phyloP scores from a whole-genome alignment of 1,284 basidiomycete genomes.

The Malassezia arunalokei region DNA sequence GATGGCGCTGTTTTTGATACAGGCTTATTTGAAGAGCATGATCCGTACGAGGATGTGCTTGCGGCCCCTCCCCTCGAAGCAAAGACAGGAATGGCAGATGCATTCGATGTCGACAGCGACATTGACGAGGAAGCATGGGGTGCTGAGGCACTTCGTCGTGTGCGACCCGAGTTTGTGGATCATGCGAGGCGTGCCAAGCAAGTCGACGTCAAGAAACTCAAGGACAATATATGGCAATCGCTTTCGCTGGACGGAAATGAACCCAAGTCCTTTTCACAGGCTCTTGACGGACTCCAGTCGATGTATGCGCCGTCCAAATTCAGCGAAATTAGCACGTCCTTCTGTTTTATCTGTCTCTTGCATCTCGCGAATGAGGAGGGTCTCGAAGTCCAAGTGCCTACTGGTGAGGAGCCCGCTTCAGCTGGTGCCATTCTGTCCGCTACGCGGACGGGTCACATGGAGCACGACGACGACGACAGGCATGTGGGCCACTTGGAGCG shows the following conservation, averaged over 20 bases:
- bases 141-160: constrained; percentile 61
- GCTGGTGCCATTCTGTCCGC: neutral
- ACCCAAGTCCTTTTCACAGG: constrained; percentile 56
- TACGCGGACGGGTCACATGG: neutral
- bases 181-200: constrained; percentile 92
- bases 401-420: neutral
- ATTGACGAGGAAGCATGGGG: constrained; percentile 71
- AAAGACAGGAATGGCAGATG: constrained; percentile 29
- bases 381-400: constrained; percentile 47
- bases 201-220: constrained; percentile 89
- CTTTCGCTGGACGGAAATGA: constrained; percentile 49
- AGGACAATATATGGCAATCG: constrained; percentile 94
- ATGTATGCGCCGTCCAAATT: constrained; percentile 85
- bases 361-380: constrained; percentile 93
- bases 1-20: constrained; percentile 48
- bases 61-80: constrained; percentile 14
- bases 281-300: constrained; percentile 66
- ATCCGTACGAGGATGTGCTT: constrained; percentile 51
- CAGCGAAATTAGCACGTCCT: constrained; percentile 95
- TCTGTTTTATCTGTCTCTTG: constrained; percentile 95
- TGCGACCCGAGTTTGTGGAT: constrained; percentile 78
- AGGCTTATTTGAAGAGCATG: constrained; percentile 91
- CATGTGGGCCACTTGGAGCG: constrained; percentile 1
- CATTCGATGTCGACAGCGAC: constrained; percentile 47
- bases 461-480: constrained; percentile 1